Percentiles rank a stretch among this genome's conserved stretches.
These are phyloP conservation scores for Lithohypha guttulata DNA, from an alignment of 2,329 filamentous ascomycete genomes.

Conservation along the genomic window DNA sequence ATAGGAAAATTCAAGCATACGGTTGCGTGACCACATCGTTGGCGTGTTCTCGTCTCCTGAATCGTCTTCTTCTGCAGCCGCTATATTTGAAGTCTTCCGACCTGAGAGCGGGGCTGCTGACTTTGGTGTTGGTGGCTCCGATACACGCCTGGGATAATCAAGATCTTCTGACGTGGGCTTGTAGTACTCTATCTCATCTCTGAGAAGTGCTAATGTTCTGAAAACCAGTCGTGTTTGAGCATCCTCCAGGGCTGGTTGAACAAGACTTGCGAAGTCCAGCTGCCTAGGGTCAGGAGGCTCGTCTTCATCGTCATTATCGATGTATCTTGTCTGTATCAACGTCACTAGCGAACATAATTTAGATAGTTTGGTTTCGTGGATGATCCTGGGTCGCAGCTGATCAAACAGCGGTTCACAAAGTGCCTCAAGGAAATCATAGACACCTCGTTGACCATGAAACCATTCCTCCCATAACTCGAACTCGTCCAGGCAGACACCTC, in stretches of 20 bases:
- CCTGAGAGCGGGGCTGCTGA: slow-evolving; percentile 28
- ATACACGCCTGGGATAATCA: slow-evolving; percentile 48
- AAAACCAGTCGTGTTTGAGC: slow-evolving; percentile 58
- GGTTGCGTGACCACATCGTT: slow-evolving; percentile 16
- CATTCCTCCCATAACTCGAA: slow-evolving; percentile 57
- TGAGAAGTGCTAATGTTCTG: slow-evolving; percentile 50
- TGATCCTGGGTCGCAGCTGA: slow-evolving; percentile 52
- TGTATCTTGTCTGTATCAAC: slow-evolving; percentile 54
- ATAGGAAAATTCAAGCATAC: slow-evolving; percentile 31
- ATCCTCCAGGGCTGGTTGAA: slow-evolving; percentile 56
- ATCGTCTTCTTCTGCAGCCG: slow-evolving; percentile 44
- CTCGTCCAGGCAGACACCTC: slow-evolving; percentile 56
- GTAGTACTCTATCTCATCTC: slow-evolving; percentile 56
- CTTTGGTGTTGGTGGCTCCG: slow-evolving; percentile 25
- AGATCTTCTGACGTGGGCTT: slow-evolving; percentile 55
- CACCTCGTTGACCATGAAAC: slow-evolving; percentile 51
- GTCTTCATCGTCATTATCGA: slow-evolving; percentile 47
- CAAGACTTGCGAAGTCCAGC: slow-evolving; percentile 51
- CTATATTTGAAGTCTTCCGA: slow-evolving; percentile 21
- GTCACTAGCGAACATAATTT: slow-evolving; percentile 58
- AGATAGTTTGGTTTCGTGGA: slow-evolving; percentile 55
- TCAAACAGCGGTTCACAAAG: slow-evolving; percentile 59
- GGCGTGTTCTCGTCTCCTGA: slow-evolving; percentile 24
- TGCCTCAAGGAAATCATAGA: slow-evolving; percentile 57
- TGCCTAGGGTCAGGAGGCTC: slow-evolving; percentile 41